These are phyloP conservation scores for Piper longum DNA, from an alignment of 164 flowering plant species.

Conservation along the genomic window DNA sequence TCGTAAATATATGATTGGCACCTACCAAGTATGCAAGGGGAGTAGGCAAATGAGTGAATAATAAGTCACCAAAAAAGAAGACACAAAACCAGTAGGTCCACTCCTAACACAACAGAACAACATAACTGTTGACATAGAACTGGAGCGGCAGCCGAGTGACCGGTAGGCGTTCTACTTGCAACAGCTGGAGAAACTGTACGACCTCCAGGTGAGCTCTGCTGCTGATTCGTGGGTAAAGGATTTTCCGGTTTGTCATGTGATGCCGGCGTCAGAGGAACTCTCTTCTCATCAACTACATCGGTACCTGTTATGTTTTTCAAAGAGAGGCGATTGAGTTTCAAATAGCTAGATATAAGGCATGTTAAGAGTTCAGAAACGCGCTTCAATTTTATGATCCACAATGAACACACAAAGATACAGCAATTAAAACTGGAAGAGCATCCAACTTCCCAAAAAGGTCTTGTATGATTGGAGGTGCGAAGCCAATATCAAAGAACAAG, in stretches of 20 bases:
- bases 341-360: no score
- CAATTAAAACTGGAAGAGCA: no score
- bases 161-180: constrained; percentile 57
- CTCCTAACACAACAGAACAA: constrained; percentile 11
- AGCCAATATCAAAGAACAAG: no score
- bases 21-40: background rate
- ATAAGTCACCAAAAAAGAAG: background rate
- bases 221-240: constrained; percentile 69
- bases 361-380: no score
- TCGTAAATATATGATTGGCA: constrained; percentile 12
- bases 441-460: no score
- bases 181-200: constrained; percentile 68
- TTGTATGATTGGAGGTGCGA: no score
- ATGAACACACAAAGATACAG: no score
- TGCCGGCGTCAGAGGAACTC: constrained; percentile 23
- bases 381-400: no score
- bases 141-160: constrained; percentile 29
- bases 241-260: constrained; percentile 31
- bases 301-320: constrained; percentile 29
- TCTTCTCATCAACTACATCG: constrained; percentile 21
- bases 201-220: constrained; percentile 41
- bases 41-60: background rate
- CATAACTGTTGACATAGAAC: constrained; percentile 7
- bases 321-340: background rate
- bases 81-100: constrained; percentile 3